Percentiles rank a stretch among this genome's conserved stretches.
These are phyloP conservation scores for Erythrobasidium yunnanense DNA, from an alignment of 768 basidiomycete species.

Conservation along the genomic window DNA sequence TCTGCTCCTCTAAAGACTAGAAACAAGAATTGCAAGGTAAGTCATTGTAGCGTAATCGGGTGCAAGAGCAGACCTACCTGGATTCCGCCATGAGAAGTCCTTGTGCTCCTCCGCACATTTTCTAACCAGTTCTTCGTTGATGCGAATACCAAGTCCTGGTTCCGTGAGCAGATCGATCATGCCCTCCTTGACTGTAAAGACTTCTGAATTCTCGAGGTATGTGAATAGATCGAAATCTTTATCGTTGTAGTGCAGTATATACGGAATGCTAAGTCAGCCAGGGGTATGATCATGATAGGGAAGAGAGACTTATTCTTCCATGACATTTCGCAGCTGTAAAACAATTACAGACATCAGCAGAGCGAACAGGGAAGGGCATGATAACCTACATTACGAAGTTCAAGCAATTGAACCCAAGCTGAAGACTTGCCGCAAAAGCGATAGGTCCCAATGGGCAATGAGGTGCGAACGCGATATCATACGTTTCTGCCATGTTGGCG, in stretches of 20 bases:
- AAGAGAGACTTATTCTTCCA: conserved; percentile 46
- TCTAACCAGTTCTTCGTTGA: conserved; percentile 53
- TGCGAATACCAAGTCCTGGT: conserved; percentile 54
- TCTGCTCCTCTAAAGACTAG: too few relatives aligned
- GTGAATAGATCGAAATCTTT: conserved; percentile 51
- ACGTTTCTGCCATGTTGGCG: conserved; percentile 54
- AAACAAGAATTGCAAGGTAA: too few relatives aligned
- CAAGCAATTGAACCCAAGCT: conserved; percentile 52
- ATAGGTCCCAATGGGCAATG: conserved; percentile 59
- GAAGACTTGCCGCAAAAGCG: conserved; percentile 59
- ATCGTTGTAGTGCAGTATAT: conserved; percentile 50
- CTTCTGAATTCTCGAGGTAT: conserved; percentile 47
- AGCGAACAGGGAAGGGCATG: not conserved
- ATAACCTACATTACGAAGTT: conserved; percentile 46
- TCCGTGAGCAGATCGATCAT: conserved; percentile 48
- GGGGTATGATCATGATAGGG: not conserved
- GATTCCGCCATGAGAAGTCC: conserved; percentile 50
- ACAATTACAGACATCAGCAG: not conserved
- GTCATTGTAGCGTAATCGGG: too few relatives aligned
- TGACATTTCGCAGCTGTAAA: conserved; percentile 38
- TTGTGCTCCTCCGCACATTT: conserved; percentile 40
- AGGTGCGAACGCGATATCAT: conserved; percentile 60
- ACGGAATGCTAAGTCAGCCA: conserved; percentile 40
- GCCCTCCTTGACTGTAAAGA: conserved; percentile 52
- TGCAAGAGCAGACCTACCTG: too few relatives aligned